These are phyloP conservation scores for Mychonastes homosphaera DNA, from an alignment of 139 green algal species.

Conservation along the genomic window DNA sequence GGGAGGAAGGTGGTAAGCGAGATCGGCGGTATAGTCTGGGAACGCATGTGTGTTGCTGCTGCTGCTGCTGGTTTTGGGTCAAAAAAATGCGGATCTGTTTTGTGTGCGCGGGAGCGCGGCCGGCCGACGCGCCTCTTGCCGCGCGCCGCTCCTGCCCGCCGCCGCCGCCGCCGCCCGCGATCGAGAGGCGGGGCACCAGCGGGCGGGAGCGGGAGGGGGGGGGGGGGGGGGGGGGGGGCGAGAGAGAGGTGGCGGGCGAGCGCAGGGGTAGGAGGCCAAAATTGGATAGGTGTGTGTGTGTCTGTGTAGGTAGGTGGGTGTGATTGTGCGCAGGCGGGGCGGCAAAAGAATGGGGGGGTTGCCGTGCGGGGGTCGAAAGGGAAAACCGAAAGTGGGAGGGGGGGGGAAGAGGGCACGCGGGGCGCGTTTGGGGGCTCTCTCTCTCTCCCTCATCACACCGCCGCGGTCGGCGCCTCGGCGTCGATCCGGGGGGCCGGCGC, in stretches of 20 bases:
- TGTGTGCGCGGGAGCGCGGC: not conserved
- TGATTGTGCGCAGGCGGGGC: not conserved
- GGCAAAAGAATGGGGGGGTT: not conserved
- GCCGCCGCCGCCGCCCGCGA: not conserved
- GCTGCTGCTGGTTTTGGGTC: slow-evolving; percentile 5
- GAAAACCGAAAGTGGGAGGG: too few species aligned
- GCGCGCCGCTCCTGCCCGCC: not conserved
- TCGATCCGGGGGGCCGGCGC: not conserved
- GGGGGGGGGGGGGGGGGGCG: not conserved
- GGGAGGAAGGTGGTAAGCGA: too few species aligned
- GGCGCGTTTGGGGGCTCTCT: too few species aligned
- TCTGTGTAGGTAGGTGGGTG: not conserved
- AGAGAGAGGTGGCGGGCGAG: not conserved
- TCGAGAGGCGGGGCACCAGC: not conserved
- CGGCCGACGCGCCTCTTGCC: not conserved
- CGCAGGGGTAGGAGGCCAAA: not conserved
- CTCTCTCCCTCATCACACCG: not conserved
- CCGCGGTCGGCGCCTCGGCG: not conserved
- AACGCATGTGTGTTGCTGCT: not conserved
- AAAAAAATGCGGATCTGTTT: not conserved
- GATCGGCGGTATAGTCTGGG: too few species aligned
- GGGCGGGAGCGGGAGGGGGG: not conserved
- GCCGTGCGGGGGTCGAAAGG: not conserved
- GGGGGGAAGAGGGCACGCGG: too few species aligned
- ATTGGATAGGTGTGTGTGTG: not conserved